A percentile compares a stretch with the other conserved stretches of the same genome.
Evolutionary conservation across 164 flowering plant species (phyloP).

Genomic region (Chimonanthus praecox): DNA sequence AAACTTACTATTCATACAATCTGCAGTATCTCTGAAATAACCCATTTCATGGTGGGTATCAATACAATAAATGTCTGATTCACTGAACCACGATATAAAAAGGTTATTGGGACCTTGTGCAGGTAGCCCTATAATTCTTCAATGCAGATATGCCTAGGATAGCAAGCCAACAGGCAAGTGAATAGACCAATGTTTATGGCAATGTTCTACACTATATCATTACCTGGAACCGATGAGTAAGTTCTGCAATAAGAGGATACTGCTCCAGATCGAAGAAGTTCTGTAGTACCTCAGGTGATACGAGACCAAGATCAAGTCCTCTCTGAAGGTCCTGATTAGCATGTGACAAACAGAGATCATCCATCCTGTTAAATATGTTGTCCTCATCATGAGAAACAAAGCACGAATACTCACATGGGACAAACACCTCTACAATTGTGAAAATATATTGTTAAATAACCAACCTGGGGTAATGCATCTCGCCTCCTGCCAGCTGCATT

Average conservation of each 20-base stretch:
- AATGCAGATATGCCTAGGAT: background rate
- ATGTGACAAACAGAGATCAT: constrained; percentile 13
- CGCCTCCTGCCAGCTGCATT: constrained; percentile 92
- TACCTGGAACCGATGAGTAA: constrained; percentile 86
- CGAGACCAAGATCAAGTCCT: constrained; percentile 92
- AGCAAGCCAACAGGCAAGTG: background rate
- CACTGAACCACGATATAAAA: background rate
- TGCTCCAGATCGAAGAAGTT: constrained; percentile 94
- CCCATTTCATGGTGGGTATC: background rate
- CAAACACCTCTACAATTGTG: background rate
- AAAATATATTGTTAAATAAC: constrained; percentile 7
- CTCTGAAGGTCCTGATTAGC: constrained; percentile 78
- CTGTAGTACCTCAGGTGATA: constrained; percentile 90
- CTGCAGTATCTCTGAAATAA: no score
- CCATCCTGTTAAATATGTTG: background rate
- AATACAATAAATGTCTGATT: background rate
- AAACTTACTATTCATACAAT: no score
- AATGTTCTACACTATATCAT: background rate
- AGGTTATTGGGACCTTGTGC: background rate
- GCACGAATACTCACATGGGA: background rate
- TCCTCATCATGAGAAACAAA: background rate
- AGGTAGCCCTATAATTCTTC: background rate
- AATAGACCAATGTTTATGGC: background rate
- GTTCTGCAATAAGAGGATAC: constrained; percentile 80
- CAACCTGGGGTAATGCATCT: constrained; percentile 92